Base-by-base conservation (phyloP, 495 filamentous ascomycete species). In the Penicillium pancosmium region DNA sequence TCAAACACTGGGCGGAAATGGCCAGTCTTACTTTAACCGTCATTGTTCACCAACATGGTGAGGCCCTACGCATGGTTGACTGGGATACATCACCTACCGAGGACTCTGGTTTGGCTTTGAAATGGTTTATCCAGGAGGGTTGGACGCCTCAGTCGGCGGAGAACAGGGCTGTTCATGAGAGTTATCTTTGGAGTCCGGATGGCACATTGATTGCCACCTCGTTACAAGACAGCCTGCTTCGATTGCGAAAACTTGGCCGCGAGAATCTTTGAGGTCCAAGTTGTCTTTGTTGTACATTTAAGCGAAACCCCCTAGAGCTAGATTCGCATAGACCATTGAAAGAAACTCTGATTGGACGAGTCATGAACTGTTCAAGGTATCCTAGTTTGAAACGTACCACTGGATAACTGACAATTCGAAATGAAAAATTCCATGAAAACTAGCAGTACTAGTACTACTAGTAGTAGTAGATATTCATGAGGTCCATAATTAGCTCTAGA, bases 81-180 rank as follows among this genome's bases (percentile, higher is more conserved):
- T 75, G 69, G 64, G 64, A 68, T 31, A 52, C 57, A 19, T 47
- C 47, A 10, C n/a, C 56, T 15, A 25, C 1, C 25, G 35, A 50
- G 15, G 70, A 68, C 9, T 65, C 61, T 10, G 60, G 67, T 2
- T 23, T 71, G 12, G 51, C 62, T 5, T 80, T 79, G 43, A 82
- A 80, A 48, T 91, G 88, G 88, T 91, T 87, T 73, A 68, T 86
- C 23, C 86, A 90, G 71, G 88, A 91, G 70, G 79, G 78, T 5
- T 82, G 79, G 71, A 85, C 84, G 41, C 82, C 82, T 11, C 69
- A 84, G 23, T 75, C 80, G 5, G 82, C 73, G 15, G 76, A 78
- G 10, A 87, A 86, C 12, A 74, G 87, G 51, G 85, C 75, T 2
- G 73, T 86, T 25, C 77, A 89, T 61, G 79, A 84, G 71, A 86